Percentiles rank a stretch among this genome's conserved stretches.
phyloP scores from a whole-genome alignment of 441 rosid genomes.

The Breynia disticha region DNA sequence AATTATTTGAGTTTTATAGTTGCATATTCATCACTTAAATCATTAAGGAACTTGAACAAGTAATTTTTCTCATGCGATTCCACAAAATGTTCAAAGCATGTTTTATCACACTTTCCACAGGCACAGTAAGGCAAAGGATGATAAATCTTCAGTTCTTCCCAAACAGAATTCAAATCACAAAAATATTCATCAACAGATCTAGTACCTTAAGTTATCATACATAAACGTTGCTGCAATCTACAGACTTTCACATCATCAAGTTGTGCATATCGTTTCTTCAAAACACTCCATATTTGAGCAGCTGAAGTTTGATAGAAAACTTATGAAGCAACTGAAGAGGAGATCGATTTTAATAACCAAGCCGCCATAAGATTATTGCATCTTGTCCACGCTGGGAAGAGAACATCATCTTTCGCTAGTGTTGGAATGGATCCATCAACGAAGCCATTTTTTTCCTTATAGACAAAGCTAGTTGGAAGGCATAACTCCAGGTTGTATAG shows the following conservation, averaged over 20 bases:
- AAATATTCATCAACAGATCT: neutral
- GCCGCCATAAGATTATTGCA: too few relatives aligned
- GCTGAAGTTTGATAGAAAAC: too few relatives aligned
- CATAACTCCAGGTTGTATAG: too few relatives aligned
- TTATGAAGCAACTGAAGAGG: too few relatives aligned
- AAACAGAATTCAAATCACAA: neutral
- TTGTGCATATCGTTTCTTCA: neutral
- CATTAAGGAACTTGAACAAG: neutral
- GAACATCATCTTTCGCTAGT: too few relatives aligned
- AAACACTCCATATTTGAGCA: too few relatives aligned
- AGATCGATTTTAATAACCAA: too few relatives aligned
- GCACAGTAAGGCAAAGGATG: neutral
- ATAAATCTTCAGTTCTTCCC: neutral
- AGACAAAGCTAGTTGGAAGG: too few relatives aligned
- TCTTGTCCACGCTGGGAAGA: too few relatives aligned
- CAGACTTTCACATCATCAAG: neutral
- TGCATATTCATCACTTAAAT: neutral
- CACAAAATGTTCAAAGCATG: neutral
- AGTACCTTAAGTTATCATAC: neutral
- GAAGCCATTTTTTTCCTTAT: too few relatives aligned
- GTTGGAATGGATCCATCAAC: too few relatives aligned
- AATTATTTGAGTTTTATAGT: neutral
- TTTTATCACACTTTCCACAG: neutral
- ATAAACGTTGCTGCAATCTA: neutral
- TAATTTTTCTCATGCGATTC: too few relatives aligned